Base-by-base conservation (phyloP, 78 protist species). In the Dictyostelium purpureum region DNA sequence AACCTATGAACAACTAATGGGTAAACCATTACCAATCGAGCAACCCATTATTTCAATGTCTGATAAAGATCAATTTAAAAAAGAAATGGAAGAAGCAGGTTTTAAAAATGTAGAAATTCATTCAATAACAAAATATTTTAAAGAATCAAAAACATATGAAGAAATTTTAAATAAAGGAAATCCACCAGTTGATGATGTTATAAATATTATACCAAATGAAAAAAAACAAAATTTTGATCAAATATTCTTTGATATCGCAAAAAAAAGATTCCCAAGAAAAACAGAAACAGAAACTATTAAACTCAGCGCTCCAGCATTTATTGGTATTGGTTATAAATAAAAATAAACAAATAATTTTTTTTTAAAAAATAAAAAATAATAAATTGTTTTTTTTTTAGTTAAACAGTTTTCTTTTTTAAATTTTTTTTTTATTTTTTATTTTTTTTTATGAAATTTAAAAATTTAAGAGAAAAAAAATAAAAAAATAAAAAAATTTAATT, bases 241-340 rank as follows among this genome's bases (percentile, higher is more conserved):
- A 63, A 14, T 47, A 47, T 47, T 47, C 52, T 16, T 3, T 33
- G 28, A 28, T 63, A 14, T 26, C 26, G 12, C 45, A 63, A 63
- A 14, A 33, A 35, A 35, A 63, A 63, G 26, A 16, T 31, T 16
- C 18, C 28, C 43, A 33, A 63, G 33, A 63, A 35, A 63, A 33
- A 24, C 26, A 47, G n/a, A 47, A 5, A 31, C 31, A 6, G 71
- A 43, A 33, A 14, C 18, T 61, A 33, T 28, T 63, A 1, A 6
- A 31, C 3, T 37, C 1, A 35, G 12, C 11, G 26, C 38, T 21
- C 31, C 31, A 33, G 28, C 38, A 16, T 63, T 33, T 63, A 63
- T 63, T 33, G 71, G 71, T 63, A 33, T 63, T 63, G 71, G 71
- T 33, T 37, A 63, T 33, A 63, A 63, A 57, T 57, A 57, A 57